Base-by-base conservation (phyloP, 1,284 basidiomycete species). In the Gymnopus androsaceus region DNA sequence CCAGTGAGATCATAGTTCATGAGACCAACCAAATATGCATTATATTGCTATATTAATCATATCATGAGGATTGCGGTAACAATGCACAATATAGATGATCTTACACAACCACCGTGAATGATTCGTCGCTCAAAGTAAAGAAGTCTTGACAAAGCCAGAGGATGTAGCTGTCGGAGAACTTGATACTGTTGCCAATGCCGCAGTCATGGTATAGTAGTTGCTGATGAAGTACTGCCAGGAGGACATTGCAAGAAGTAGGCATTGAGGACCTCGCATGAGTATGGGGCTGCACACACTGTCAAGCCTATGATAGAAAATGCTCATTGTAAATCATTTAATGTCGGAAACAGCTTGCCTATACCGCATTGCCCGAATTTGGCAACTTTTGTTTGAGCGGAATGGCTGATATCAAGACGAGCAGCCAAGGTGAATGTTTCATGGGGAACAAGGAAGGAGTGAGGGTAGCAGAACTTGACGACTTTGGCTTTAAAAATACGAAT, bases 1-100 rank as follows among this genome's bases (percentile, higher is more conserved):
- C 85, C 82, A 17, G 75, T 59, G 61, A 71, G 70, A 60, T 65
- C 72, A 47, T 69, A 70, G 1, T 73, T 70, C 57, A 64, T 69
- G 14, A 77, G 68, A 17, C 76, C 75, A 28, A 76, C 72, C 78
- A 78, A 79, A 63, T 79, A 80, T 5, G 78, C 71, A n/a, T n/a
- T n/a, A n/a, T n/a, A n/a, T n/a, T n/a, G n/a, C n/a, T n/a, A n/a
- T n/a, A n/a, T n/a, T n/a, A n/a, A n/a, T n/a, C n/a, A n/a, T n/a
- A n/a, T n/a, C n/a, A n/a, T n/a, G n/a, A n/a, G 63, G n/a, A 80
- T 80, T 6, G 65, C 63, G 3, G 63, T 64, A 27, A 7, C 25
- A 28, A 14, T 40, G 25, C 33, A 21, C 30, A 34, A 9, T 1
- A 11, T 23, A 36, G 31, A 34, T 5, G n/a, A 45, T 55, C 59